Conservation (phyloP, 208 protist genomes). For the Leptomonas seymouri region DNA sequence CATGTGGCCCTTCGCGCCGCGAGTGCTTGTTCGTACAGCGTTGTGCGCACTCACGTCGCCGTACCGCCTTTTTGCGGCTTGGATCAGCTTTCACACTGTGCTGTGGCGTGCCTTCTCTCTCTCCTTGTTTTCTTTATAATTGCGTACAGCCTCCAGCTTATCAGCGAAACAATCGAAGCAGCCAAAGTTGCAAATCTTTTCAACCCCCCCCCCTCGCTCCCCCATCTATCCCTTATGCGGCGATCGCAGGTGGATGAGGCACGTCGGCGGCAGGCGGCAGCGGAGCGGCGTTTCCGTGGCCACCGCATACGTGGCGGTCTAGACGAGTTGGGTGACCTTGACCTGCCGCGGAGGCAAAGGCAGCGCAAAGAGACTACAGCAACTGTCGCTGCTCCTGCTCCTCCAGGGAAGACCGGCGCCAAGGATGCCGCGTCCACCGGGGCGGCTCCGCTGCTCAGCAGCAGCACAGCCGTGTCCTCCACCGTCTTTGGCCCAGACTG, state of each 20-base stretch:
- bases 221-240: constrained; percentile 10
- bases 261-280: constrained; percentile 26
- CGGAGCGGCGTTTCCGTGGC: constrained; percentile 51
- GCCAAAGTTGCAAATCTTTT: not conserved
- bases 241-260: constrained; percentile 19
- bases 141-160: too few species aligned
- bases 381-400: not conserved
- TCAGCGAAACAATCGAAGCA: too few species aligned
- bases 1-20: too few species aligned
- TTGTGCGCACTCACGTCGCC: too few species aligned
- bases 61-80: too few species aligned
- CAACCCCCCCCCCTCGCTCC: not conserved
- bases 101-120: too few species aligned
- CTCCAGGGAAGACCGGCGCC: constrained; percentile 4
- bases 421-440: not conserved
- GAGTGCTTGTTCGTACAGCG: too few species aligned
- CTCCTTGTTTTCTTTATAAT: too few species aligned
- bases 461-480: constrained; percentile 11
- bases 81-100: too few species aligned
- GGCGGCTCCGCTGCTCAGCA: constrained; percentile 12
- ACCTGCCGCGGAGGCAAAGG: constrained; percentile 29
- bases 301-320: constrained; percentile 76
- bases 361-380: constrained; percentile 1
- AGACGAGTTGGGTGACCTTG: constrained; percentile 67
- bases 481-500: constrained; percentile 73